Percentiles rank a stretch among this genome's conserved stretches.
Conservation (phyloP, 2,329 filamentous ascomycete genomes). For the Aspergillus pseudoglaucus region DNA sequence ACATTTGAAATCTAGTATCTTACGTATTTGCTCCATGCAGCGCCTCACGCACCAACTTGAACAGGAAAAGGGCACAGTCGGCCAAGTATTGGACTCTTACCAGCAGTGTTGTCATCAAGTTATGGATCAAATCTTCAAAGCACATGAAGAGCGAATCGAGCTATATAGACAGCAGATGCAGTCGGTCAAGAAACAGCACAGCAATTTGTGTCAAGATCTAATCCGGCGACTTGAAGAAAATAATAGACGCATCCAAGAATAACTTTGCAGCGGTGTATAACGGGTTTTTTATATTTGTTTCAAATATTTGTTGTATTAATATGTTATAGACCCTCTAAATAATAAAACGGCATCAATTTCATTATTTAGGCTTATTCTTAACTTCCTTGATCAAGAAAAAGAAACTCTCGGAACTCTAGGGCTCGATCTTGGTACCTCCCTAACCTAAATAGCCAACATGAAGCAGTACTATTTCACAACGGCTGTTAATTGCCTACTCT, state of each 20-base stretch:
- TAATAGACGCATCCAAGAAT: conserved; percentile 15
- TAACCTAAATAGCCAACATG: too few species aligned
- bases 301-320: too few species aligned
- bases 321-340: too few species aligned
- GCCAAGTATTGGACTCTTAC: conserved; percentile 40
- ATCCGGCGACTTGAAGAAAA: conserved; percentile 22
- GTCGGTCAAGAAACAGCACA: conserved; percentile 22
- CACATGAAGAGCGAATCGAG: conserved; percentile 34
- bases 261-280: background rate
- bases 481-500: too few species aligned
- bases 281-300: background rate
- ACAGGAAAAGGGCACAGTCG: conserved; percentile 40
- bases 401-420: too few species aligned
- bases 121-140: conserved; percentile 36
- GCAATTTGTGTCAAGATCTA: conserved; percentile 23
- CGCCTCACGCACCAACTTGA: conserved; percentile 41
- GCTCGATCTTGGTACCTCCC: too few species aligned
- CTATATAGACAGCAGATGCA: conserved; percentile 23
- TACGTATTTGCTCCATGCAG: conserved; percentile 15
- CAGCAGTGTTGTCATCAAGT: conserved; percentile 38
- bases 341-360: too few species aligned
- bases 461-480: too few species aligned
- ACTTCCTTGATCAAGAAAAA: too few species aligned
- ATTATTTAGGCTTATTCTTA: too few species aligned
- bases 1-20: background rate